phyloP scores from a whole-genome alignment of 306 rosid genomes.

The Acacia melanoxylon region DNA sequence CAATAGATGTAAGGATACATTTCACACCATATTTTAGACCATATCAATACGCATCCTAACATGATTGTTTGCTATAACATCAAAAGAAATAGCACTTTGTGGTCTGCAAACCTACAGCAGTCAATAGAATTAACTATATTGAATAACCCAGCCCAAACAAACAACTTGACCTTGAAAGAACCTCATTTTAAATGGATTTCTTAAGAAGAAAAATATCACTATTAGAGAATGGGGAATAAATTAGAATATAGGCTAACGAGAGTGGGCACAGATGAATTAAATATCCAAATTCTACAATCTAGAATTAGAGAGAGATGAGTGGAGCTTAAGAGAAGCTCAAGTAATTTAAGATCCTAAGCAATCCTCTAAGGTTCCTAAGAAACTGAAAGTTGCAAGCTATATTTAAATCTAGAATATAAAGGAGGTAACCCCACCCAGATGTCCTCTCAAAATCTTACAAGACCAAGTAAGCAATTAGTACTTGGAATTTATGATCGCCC shows the following conservation, averaged over 20 bases:
- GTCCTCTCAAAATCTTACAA: not conserved
- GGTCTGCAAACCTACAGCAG: not conserved
- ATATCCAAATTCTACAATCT: not conserved
- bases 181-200: not conserved
- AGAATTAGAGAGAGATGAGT: not conserved
- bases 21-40: constrained; percentile 1
- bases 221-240: not conserved
- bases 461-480: not conserved
- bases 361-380: not conserved
- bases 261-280: not conserved
- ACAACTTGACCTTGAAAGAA: not conserved
- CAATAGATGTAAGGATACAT: not conserved
- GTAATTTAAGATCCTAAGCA: not conserved
- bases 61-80: not conserved
- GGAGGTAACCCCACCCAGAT: not conserved
- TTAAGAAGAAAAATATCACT: not conserved
- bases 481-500: not conserved
- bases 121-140: not conserved
- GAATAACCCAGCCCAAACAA: not conserved
- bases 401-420: not conserved
- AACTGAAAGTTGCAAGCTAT: not conserved
- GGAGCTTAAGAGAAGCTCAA: not conserved
- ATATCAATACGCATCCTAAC: not conserved
- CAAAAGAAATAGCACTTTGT: not conserved
- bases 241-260: not conserved